Percentiles rank a stretch among this genome's conserved stretches.
Conservation (phyloP, 1,284 basidiomycete species). For the Fomitopsis betulina region DNA sequence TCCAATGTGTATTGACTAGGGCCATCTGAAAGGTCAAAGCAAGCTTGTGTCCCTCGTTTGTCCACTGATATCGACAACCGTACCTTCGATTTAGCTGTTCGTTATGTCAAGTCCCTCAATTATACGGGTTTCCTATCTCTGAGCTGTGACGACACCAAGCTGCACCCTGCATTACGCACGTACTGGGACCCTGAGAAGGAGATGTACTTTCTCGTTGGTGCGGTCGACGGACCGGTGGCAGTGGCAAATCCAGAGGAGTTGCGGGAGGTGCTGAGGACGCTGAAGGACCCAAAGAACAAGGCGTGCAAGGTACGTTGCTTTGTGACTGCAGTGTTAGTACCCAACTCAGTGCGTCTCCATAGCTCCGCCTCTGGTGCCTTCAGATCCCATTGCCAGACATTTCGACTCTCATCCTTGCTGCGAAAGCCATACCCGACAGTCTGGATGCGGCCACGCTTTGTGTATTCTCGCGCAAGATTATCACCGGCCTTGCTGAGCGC, state of each 20-base stretch:
- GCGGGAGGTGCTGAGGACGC: not conserved
- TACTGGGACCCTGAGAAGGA: conserved; percentile 24
- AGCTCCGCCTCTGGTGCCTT: conserved; percentile 23
- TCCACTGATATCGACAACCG: too few species aligned
- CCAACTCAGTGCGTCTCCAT: not conserved
- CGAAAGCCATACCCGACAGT: conserved; percentile 17
- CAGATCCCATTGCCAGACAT: conserved; percentile 22
- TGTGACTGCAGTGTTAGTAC: too few species aligned
- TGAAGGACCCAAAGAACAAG: not conserved
- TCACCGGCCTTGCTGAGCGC: too few species aligned
- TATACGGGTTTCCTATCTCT: conserved; percentile 4
- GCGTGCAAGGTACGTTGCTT: too few species aligned
- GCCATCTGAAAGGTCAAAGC: too few species aligned
- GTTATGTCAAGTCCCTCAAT: not conserved
- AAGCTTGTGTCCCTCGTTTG: too few species aligned
- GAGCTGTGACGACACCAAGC: conserved; percentile 32
- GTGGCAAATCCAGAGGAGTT: not conserved
- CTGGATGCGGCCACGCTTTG: too few species aligned
- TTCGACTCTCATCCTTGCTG: conserved; percentile 24
- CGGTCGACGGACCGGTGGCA: not conserved
- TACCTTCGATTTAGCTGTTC: too few species aligned
- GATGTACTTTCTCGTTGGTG: not conserved
- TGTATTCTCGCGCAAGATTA: too few species aligned
- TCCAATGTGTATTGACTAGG: too few species aligned
- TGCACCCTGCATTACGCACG: conserved; percentile 19